phyloP scores from a whole-genome alignment of 1,139 yeast genomes.

The Meyerozyma elateridarum region DNA sequence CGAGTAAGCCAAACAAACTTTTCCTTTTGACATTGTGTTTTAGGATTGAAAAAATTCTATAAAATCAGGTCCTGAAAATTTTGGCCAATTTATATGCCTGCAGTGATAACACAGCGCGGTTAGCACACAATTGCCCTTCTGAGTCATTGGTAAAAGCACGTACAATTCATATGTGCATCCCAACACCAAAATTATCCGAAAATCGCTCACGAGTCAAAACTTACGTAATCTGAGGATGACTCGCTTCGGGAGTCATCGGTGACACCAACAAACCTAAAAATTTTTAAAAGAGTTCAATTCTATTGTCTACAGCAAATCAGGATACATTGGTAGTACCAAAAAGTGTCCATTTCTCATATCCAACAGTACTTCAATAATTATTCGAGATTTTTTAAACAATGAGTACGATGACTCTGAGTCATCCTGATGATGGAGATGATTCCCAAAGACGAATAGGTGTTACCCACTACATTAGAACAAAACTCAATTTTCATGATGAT shows the following conservation, averaged over 20 bases:
- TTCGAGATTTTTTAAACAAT: too few species aligned
- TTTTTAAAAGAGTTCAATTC: too few species aligned
- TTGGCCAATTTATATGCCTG: constrained; percentile 1
- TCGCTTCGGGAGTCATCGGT: too few species aligned
- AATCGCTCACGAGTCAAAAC: too few species aligned
- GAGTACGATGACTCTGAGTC: constrained; percentile 4
- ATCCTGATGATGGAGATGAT: constrained; percentile 7
- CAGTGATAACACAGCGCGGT: constrained; percentile 5
- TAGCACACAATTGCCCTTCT: constrained; percentile 3
- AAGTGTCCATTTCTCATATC: too few species aligned
- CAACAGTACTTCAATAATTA: too few species aligned
- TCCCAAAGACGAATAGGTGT: constrained; percentile 44
- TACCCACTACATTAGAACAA: constrained; percentile 71
- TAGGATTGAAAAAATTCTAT: neutral
- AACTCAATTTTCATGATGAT: constrained; percentile 74
- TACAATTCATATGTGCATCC: too few species aligned
- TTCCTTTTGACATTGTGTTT: constrained; percentile 80
- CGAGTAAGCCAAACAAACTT: constrained; percentile 97
- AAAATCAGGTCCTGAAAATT: constrained; percentile 2
- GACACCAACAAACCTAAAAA: too few species aligned
- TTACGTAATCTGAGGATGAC: too few species aligned
- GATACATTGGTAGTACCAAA: too few species aligned
- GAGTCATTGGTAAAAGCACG: constrained; percentile 4
- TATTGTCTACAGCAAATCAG: too few species aligned
- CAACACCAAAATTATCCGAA: too few species aligned